Evolutionary conservation across 257 asterid genomes (phyloP).

Genomic region (Asclepias syriaca): DNA sequence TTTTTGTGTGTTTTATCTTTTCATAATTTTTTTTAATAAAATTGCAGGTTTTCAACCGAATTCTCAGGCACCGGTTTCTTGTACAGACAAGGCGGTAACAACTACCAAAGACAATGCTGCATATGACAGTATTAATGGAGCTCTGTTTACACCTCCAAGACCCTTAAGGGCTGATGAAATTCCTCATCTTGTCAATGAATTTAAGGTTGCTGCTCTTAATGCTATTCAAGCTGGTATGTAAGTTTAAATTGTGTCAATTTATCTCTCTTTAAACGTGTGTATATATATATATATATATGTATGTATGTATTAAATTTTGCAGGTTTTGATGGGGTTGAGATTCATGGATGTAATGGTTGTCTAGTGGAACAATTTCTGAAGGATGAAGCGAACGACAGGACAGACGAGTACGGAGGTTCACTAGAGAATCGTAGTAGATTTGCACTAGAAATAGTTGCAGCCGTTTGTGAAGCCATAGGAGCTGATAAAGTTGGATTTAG

Average conservation of each 20-base stretch:
- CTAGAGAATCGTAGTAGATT: slow-evolving; percentile 32
- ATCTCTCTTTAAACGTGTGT: no score
- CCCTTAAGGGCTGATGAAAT: slow-evolving; percentile 8
- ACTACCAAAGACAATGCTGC: neutral
- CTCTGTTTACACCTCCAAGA: neutral
- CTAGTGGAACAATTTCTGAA: slow-evolving; percentile 37
- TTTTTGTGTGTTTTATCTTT: neutral
- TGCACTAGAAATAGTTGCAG: slow-evolving; percentile 23
- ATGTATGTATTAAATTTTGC: no score
- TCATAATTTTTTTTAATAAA: no score
- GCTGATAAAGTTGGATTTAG: slow-evolving; percentile 32
- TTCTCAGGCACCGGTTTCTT: slow-evolving; percentile 17
- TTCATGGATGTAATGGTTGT: slow-evolving; percentile 29
- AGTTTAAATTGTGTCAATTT: no score
- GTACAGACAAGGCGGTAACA: neutral
- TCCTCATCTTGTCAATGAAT: slow-evolving; percentile 15
- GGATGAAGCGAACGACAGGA: slow-evolving; percentile 33
- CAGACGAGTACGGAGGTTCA: slow-evolving; percentile 29
- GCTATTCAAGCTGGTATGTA: slow-evolving; percentile 26
- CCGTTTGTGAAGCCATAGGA: slow-evolving; percentile 28
- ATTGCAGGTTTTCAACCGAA: slow-evolving; percentile 17
- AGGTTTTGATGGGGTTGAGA: slow-evolving; percentile 45
- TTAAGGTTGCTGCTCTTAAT: slow-evolving; percentile 14
- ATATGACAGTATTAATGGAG: neutral
- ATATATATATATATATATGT: no score